Percentiles rank a stretch among this genome's conserved stretches.
phyloP scores from a whole-genome alignment of 768 basidiomycete species.

The Dioszegia hungarica region DNA sequence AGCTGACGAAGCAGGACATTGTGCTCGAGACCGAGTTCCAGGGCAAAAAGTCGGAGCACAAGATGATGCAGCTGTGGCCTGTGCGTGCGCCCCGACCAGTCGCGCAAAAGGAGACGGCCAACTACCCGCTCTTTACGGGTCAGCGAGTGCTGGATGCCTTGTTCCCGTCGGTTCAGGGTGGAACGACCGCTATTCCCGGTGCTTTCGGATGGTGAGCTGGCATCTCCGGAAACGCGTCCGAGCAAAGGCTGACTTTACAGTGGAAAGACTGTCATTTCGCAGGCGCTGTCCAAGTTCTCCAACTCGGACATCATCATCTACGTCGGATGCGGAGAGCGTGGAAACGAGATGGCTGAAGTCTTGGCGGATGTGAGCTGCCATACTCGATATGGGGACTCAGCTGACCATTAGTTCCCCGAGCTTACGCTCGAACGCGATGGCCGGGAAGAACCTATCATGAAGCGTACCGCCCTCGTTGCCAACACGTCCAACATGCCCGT shows the following conservation, averaged over 20 bases:
- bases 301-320: slow-evolving; percentile 99
- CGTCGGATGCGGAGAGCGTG: slow-evolving; percentile 97
- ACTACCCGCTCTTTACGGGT: slow-evolving; percentile 86
- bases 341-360: slow-evolving; percentile 85
- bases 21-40: slow-evolving; percentile 97
- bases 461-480: slow-evolving; percentile 95
- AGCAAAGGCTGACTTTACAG: slow-evolving; percentile 32
- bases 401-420: slow-evolving; percentile 59
- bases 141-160: slow-evolving; percentile 95
- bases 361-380: slow-evolving; percentile 73
- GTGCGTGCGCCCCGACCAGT: slow-evolving; percentile 95
- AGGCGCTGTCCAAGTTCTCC: slow-evolving; percentile 92
- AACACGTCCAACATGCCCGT: slow-evolving; percentile 99
- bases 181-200: slow-evolving; percentile 69
- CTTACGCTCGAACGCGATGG: slow-evolving; percentile 83
- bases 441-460: slow-evolving; percentile 99
- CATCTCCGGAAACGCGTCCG: background rate
- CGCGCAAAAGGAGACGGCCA: slow-evolving; percentile 88
- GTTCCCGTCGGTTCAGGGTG: slow-evolving; percentile 70
- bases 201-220: slow-evolving; percentile 77
- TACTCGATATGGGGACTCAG: background rate
- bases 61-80: slow-evolving; percentile 98
- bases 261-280: slow-evolving; percentile 70
- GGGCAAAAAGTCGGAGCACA: slow-evolving; percentile 85
- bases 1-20: slow-evolving; percentile 61